Percentiles rank a stretch among this genome's conserved stretches.
These are phyloP conservation scores for Primulina eburnea DNA, from an alignment of 257 asterid genomes.

Conservation along the genomic window DNA sequence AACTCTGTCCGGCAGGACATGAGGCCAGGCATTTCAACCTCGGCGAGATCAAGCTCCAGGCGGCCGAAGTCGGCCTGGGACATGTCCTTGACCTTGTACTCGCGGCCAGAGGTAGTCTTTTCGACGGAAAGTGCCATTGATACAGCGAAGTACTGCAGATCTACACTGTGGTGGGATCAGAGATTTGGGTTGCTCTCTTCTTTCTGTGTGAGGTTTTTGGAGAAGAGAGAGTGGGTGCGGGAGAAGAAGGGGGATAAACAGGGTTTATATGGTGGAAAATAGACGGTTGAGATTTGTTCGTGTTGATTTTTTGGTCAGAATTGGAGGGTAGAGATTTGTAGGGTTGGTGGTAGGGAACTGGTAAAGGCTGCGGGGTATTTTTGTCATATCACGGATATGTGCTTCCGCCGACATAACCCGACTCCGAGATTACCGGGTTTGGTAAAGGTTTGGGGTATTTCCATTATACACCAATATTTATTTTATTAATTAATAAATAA, in stretches of 20 bases:
- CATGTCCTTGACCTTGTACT: background rate
- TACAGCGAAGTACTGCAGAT: too few species aligned
- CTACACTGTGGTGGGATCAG: background rate
- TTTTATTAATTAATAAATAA: too few species aligned
- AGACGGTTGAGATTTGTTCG: too few species aligned
- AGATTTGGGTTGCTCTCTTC: background rate
- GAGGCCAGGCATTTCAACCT: conserved; percentile 34
- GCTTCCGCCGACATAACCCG: too few species aligned
- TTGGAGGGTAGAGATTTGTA: background rate
- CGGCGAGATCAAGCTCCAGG: background rate
- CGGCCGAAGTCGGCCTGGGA: background rate
- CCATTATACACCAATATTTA: too few species aligned
- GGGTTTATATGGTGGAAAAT: background rate
- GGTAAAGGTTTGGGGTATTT: too few species aligned
- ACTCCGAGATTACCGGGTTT: too few species aligned
- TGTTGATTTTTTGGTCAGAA: background rate
- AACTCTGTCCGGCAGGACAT: conserved; percentile 43
- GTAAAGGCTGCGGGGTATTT: background rate
- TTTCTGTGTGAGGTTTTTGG: background rate
- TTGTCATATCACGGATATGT: too few species aligned
- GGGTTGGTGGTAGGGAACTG: background rate
- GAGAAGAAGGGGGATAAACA: background rate
- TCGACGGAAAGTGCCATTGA: background rate
- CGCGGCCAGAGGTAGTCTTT: background rate
- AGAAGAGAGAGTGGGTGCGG: background rate